Conservation (phyloP, 208 protist genomes). For the Trichomonas tenax region DNA sequence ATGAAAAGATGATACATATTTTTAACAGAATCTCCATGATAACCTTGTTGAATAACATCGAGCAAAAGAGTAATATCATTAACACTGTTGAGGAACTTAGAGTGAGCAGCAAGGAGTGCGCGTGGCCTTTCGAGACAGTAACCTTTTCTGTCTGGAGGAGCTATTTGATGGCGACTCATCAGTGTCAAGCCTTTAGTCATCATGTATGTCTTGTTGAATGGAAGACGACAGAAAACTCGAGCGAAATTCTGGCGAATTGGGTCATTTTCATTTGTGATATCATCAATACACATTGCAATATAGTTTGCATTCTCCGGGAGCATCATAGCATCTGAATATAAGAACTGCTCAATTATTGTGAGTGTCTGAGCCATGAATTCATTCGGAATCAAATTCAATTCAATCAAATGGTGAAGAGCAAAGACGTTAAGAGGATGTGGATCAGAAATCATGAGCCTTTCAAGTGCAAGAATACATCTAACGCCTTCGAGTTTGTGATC, state of each 20-base stretch:
- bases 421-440: not conserved
- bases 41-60: not conserved
- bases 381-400: not conserved
- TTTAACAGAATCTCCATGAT: not conserved
- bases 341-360: not conserved
- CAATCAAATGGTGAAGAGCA: not conserved
- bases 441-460: not conserved
- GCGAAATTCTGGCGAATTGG: too few relatives aligned
- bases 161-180: not conserved
- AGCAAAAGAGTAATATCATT: not conserved
- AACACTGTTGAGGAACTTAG: not conserved
- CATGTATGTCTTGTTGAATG: too few relatives aligned
- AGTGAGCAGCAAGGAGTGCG: not conserved
- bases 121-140: not conserved
- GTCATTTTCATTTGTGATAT: too few relatives aligned
- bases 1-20: not conserved
- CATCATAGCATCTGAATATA: not conserved
- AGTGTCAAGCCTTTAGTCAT: not conserved
- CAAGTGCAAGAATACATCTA: not conserved
- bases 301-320: not conserved
- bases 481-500: not conserved
- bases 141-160: not conserved
- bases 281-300: too few relatives aligned
- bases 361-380: not conserved
- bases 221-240: too few relatives aligned